Evolutionary conservation across 148 eudicot genomes (phyloP), one percentile per base, ranked within the genome.

Genomic region (Fagopyrum esculentum): DNA sequence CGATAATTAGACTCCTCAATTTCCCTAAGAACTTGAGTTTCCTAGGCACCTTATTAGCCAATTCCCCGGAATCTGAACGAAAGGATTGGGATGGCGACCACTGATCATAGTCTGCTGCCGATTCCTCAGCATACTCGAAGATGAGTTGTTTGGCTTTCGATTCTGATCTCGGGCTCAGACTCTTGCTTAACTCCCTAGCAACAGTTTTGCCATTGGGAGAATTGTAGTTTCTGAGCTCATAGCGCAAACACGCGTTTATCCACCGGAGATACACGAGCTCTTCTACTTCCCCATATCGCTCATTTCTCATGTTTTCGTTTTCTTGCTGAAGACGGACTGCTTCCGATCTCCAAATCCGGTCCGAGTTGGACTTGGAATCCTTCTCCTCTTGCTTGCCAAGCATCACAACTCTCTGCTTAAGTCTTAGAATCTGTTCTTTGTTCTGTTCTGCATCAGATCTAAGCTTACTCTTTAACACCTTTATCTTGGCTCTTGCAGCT

Each of bases 201-300:
- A 77, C 80, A 57, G 75, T 89, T 82, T 86, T 86, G n/a, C 91
- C 96, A 4, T 83, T 85, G 56, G 81, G 76, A 2, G 96, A 86
- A 66, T 87, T 82, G 80, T 80, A 86, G 79, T 91, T 87, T 72
- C 88, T 82, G 45, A 94, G 80, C 78, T 94, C 93, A 22, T 87
- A 81, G 49, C 98, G 86, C 60, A 94, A 81, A 82, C 98, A 94
- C 57, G 97, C 98, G 46, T 93, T 93, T 73, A 91, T 75, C 98
- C 98, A 93, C 6, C 97, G 91, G n/a, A 93, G 91, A 75, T 89
- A 89, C 29, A 93, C 97, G 46, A 91, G 86, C 73, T 93, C 93
- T 73, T 89, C 97, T 3, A 77, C 85, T 48, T 94, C 96, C 47
- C 82, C 78, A 75, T 90, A 89, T 44, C 91, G 84, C 57, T 83